phyloP scores from a whole-genome alignment of 2,329 filamentous ascomycete genomes.

The Cladosporium austrohemisphaericum region DNA sequence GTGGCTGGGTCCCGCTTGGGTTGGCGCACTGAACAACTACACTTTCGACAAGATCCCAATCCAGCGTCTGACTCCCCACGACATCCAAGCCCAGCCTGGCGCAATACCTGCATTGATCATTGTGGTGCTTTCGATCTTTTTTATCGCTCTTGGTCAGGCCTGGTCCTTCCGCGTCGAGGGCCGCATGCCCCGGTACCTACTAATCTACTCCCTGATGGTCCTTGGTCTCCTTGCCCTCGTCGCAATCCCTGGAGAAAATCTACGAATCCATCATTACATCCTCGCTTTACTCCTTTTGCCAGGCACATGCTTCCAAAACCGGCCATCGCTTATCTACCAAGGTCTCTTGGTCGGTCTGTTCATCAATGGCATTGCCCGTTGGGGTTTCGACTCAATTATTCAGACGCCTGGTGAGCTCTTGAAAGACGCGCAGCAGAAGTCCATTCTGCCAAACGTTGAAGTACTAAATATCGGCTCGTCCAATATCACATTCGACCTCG shows the following conservation, averaged over 20 bases:
- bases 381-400: conserved; percentile 87
- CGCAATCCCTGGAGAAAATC: conserved; percentile 68
- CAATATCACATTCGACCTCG: conserved; percentile 64
- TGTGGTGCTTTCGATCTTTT: conserved; percentile 67
- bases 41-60: conserved; percentile 94
- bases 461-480: conserved; percentile 46
- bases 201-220: conserved; percentile 69
- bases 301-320: conserved; percentile 82
- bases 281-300: conserved; percentile 81
- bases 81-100: conserved; percentile 83
- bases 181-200: conserved; percentile 71
- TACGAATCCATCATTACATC: conserved; percentile 95
- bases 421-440: conserved; percentile 51
- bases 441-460: conserved; percentile 53
- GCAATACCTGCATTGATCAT: conserved; percentile 77
- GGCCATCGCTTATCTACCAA: conserved; percentile 80
- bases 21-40: conserved; percentile 89
- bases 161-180: conserved; percentile 85
- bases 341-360: conserved; percentile 87
- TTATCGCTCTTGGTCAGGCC: conserved; percentile 69
- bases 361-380: conserved; percentile 87
- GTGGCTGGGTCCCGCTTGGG: conserved; percentile 87
- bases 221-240: conserved; percentile 66
- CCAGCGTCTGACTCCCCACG: conserved; percentile 82
- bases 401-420: conserved; percentile 73